Base-by-base conservation (phyloP, 306 rosid species). In the Pterocarpus santalinus region DNA sequence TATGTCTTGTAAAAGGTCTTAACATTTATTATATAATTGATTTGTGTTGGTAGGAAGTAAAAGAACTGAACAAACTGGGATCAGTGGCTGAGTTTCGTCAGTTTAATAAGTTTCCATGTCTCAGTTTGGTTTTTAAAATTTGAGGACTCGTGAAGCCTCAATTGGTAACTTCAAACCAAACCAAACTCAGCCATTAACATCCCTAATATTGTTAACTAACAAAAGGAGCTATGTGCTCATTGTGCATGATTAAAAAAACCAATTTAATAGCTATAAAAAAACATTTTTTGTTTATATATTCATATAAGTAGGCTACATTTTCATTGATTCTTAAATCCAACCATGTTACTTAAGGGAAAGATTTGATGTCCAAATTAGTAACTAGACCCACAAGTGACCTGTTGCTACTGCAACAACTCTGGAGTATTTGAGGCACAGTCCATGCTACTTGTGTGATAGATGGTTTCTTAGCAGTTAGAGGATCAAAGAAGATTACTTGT, bases 301-400 rank as follows among this genome's bases (percentile, higher is more conserved):
- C 17, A 33, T 15, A 41, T 36, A 63, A 36, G 69, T 75, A 47
- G 73, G 60, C 76, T 73, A 35, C 70, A 30, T 1, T 69, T 63
- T 62, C 22, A 33, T 77, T 77, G 28, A 77, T 68, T 60, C 82
- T 79, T 46, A 76, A 76, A 33, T 55, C 39, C 61, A 58, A 57
- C 35, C 14, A 60, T 63, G 32, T 77, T 41, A 60, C n/a, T 69
- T 5, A 58, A 44, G 56, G 44, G 44, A 58, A 77, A 22, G 35
- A 63, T 61, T 43, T 39, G 61, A 46, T 55, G 70, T 62, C 43
- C 6, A 13, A 62, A 55, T 63, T 68, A 30, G 72, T 63, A 80
- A 62, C 72, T 81, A 43, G 51, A 67, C 49, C 55, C 55, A 32
- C 22, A 60, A 65, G n/a, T 80, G 61, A 52, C 46, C 35, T 72